These are phyloP conservation scores for Orbilia oligospora DNA, from an alignment of 2,329 filamentous ascomycete genomes.

Conservation along the genomic window DNA sequence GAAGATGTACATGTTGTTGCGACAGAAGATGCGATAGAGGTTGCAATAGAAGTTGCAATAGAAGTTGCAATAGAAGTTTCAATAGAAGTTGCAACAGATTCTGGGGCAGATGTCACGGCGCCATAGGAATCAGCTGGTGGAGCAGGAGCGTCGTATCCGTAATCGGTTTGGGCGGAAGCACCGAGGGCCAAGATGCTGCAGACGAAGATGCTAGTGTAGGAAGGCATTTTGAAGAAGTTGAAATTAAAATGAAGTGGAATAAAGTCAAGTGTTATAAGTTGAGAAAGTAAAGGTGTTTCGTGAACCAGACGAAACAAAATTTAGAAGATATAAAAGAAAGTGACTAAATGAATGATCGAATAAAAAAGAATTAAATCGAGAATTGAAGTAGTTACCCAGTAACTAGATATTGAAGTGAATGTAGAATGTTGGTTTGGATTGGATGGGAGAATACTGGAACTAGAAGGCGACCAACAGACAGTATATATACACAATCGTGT, in stretches of 20 bases:
- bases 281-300: neutral
- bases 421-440: conserved; percentile 8
- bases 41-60: too few relatives aligned
- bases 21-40: neutral
- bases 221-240: conserved; percentile 13
- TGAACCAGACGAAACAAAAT: neutral
- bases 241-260: neutral
- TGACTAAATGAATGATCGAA: neutral
- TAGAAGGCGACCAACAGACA: neutral
- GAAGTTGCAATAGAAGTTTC: neutral
- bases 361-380: neutral
- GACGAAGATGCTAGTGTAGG: conserved; percentile 4
- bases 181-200: conserved; percentile 22
- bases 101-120: neutral
- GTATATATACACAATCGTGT: conserved; percentile 5
- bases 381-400: conserved; percentile 13
- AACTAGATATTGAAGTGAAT: conserved; percentile 23
- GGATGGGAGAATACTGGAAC: neutral
- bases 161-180: conserved; percentile 14
- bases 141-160: conserved; percentile 4
- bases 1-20: too few relatives aligned
- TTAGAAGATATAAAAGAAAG: neutral
- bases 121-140: neutral
- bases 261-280: neutral
- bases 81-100: neutral